Base-by-base conservation (phyloP, 495 filamentous ascomycete genomes). In the Talaromyces trachyspermus region DNA sequence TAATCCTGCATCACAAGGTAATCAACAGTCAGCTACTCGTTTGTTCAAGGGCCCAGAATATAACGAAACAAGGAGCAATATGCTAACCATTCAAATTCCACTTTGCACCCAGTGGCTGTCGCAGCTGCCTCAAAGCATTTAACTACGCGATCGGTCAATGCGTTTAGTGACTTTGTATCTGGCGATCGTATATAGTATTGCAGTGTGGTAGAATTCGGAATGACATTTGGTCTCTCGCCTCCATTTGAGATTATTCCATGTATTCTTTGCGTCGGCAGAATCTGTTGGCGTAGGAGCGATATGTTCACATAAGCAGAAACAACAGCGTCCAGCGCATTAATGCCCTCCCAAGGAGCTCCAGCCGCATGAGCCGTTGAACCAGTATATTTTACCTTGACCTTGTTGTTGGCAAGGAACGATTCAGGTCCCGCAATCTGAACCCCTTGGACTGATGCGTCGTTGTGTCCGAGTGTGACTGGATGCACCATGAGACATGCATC, bases 241-340 rank as follows among this genome's bases (percentile, higher is more conserved):
- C 71, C 71, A 35, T 72, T 61, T 5, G 59, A 52, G 32, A 76
- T 68, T 5, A 72, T 60, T 0, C 68, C 63, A 38, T 77, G 71
- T 15, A 75, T 60, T 29, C 64, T 62, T 46, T 77, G 62, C 12
- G 60, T 52, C 0, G 69, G 68, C 9, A 61, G 29, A 19, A 77
- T 77, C 56, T 84, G 80, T 59, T 84, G 80, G 5, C 81, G 62
- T 7, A 85, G 65, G 19, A 78, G 71, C 0, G 76, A 76, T 9
- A 84, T 62, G 42, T 70, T 72, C 35, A 80, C 79, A 58, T 84
- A 86, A 0, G 75, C 72, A 1, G 69, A 68, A 4, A 84, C 70
- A 5, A 83, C 65, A 0, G 79, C 81, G 52, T 85, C 82, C 0
- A 84, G 68, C 0, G 81, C 80, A 53, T 86, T 86, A 41, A 83